Base-by-base conservation (phyloP, 1,139 yeast species). In the Suhomyces ambrosiae region DNA sequence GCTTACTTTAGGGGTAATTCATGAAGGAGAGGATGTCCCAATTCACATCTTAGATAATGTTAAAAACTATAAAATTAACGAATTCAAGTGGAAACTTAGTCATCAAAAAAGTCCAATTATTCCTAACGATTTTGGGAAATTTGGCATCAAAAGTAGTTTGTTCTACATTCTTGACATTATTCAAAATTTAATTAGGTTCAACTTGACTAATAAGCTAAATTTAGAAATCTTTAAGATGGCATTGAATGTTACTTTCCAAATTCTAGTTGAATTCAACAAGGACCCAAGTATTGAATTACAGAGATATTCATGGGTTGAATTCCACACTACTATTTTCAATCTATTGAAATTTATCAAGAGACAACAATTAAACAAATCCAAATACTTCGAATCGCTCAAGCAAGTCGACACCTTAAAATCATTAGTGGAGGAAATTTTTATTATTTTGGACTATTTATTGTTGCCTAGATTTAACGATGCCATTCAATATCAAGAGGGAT, bases 1-100 rank as follows among this genome's bases (percentile, higher is more conserved):
- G 4, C 41, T 49, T 4, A 25, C 30, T 1, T n/a, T 23, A 11
- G 32, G 28, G 3, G 27, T 22, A 14, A 19, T 26, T 4, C 13
- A 21, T 16, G 41, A 36, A 16, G 45, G 37, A 4, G 30, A 27
- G 17, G 24, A 16, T 2, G 23, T 10, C 9, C 24, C 23, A 3
- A 13, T 26, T 3, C 27, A 34, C 3, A 35, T 44, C 3, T 35
- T 55, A n/a, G 45, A 50, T 4, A 42, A 42, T 9, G 42, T 63
- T 4, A 41, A 50, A 7, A 40, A 49, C 1, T 53, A 48, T 24
- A 54, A 53, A 17, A 63, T 71, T 15, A 59, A 71, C 38, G 76
- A 70, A 43, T 61, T 57, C 42, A 59, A 59, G 34, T 69, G 74
- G 71, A 71, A 70, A 42, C 46, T 70, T 30, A 65, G 72, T 32